Conservation (phyloP, 768 basidiomycete species). For the Scleroderma bovista region DNA sequence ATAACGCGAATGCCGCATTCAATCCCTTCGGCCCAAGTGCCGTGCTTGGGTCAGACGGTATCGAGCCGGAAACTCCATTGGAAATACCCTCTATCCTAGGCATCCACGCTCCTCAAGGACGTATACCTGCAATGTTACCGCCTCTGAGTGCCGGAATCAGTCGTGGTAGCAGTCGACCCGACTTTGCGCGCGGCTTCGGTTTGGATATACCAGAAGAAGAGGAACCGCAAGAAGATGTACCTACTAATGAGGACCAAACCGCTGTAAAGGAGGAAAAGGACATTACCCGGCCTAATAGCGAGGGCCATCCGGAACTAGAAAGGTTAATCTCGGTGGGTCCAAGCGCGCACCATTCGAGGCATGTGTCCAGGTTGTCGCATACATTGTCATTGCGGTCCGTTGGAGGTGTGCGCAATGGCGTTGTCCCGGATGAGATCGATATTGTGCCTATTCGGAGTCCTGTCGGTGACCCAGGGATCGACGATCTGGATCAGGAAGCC, state of each 20-base stretch:
- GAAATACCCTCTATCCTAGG: slow-evolving; percentile 17
- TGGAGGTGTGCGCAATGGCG: slow-evolving; percentile 42
- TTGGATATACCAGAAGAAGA: slow-evolving; percentile 74
- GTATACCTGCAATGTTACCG: slow-evolving; percentile 40
- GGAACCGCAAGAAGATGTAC: slow-evolving; percentile 47
- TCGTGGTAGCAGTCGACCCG: slow-evolving; percentile 52
- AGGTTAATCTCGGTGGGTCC: slow-evolving; percentile 43
- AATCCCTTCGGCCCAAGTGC: slow-evolving; percentile 64
- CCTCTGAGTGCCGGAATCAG: slow-evolving; percentile 39
- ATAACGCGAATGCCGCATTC: slow-evolving; percentile 37
- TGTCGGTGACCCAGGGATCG: slow-evolving; percentile 27
- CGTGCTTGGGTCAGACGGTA: slow-evolving; percentile 48
- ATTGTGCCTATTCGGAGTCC: slow-evolving; percentile 28
- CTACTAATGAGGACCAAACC: slow-evolving; percentile 29
- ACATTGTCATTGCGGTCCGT: slow-evolving; percentile 62
- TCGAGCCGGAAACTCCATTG: slow-evolving; percentile 24
- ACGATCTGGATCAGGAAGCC: slow-evolving; percentile 32
- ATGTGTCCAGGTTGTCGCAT: slow-evolving; percentile 62
- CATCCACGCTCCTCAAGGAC: slow-evolving; percentile 53
- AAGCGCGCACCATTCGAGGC: slow-evolving; percentile 59
- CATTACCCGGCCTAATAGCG: slow-evolving; percentile 16
- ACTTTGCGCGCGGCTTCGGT: slow-evolving; percentile 77
- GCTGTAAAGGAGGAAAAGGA: slow-evolving; percentile 33
- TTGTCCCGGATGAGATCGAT: slow-evolving; percentile 18
- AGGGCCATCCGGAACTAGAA: slow-evolving; percentile 32